Evolutionary conservation across 2,329 filamentous ascomycete genomes (phyloP).

Genomic region (Diaporthe destruens): DNA sequence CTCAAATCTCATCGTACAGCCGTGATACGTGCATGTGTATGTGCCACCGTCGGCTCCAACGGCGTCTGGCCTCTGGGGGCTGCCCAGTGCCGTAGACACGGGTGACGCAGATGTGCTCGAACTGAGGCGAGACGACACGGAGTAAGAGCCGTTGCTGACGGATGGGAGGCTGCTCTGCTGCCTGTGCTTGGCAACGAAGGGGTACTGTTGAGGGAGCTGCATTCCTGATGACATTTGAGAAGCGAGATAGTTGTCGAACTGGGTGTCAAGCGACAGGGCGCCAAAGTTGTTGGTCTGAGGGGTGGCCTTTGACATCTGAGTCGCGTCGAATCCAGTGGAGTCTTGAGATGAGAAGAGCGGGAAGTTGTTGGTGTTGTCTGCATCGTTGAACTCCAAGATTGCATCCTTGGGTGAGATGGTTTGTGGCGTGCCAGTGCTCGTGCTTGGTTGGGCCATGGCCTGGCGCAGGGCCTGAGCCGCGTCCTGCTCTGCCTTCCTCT

Average conservation of each 20-base stretch:
- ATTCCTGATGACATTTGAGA: slow-evolving; percentile 53
- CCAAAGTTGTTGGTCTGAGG: slow-evolving; percentile 46
- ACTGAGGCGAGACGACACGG: slow-evolving; percentile 54
- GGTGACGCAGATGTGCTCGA: slow-evolving; percentile 57
- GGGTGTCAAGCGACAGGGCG: slow-evolving; percentile 43
- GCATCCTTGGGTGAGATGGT: slow-evolving; percentile 97
- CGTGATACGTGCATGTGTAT: slow-evolving; percentile 96
- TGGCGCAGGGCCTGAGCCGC: slow-evolving; percentile 58
- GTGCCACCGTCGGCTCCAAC: slow-evolving; percentile 84
- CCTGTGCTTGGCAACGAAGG: slow-evolving; percentile 58
- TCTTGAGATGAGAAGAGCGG: slow-evolving; percentile 79
- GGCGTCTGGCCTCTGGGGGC: slow-evolving; percentile 67
- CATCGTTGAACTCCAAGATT: slow-evolving; percentile 84
- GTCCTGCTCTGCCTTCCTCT: slow-evolving; percentile 71
- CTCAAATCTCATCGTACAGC: slow-evolving; percentile 89
- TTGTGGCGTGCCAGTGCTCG: slow-evolving; percentile 70
- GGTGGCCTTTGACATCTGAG: slow-evolving; percentile 54
- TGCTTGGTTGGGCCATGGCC: slow-evolving; percentile 53
- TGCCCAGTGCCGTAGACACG: slow-evolving; percentile 48
- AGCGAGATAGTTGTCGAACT: slow-evolving; percentile 50
- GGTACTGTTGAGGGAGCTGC: slow-evolving; percentile 64
- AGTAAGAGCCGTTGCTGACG: slow-evolving; percentile 47
- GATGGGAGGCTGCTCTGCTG: slow-evolving; percentile 55
- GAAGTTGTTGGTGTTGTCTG: slow-evolving; percentile 76
- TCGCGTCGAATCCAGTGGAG: slow-evolving; percentile 57